Conservation (phyloP, 495 filamentous ascomycete genomes). For the Hyaloscypha hepaticicola region DNA sequence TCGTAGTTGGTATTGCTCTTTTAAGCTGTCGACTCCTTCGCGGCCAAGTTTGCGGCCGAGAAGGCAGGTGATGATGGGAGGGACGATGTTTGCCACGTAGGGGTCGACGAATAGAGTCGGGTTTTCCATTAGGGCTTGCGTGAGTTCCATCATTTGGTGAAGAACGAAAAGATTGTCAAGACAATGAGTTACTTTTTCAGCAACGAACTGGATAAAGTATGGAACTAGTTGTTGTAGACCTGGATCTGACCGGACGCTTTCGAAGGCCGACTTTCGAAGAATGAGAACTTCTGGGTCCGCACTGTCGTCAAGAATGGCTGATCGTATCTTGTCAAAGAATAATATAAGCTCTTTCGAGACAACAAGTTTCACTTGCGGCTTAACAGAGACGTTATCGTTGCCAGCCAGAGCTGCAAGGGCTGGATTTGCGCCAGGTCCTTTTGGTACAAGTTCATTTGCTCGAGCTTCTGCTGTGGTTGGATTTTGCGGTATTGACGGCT, state of each 20-base stretch:
- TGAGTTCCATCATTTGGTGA: slow-evolving; percentile 86
- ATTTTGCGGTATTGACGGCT: slow-evolving; percentile 94
- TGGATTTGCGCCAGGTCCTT: slow-evolving; percentile 81
- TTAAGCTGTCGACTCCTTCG: slow-evolving; percentile 36
- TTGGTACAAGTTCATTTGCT: slow-evolving; percentile 79
- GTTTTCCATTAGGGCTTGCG: slow-evolving; percentile 80
- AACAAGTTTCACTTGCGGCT: slow-evolving; percentile 90
- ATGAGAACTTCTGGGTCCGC: slow-evolving; percentile 65
- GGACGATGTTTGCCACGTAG: slow-evolving; percentile 84
- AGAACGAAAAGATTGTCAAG: slow-evolving; percentile 84
- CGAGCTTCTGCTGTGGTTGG: slow-evolving; percentile 78
- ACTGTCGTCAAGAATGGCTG: slow-evolving; percentile 77
- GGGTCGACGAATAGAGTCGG: slow-evolving; percentile 80
- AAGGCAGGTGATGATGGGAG: slow-evolving; percentile 86
- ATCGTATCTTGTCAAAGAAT: slow-evolving; percentile 94
- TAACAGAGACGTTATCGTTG: slow-evolving; percentile 75
- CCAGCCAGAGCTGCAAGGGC: slow-evolving; percentile 79
- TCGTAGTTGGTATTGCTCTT: slow-evolving; percentile 76
- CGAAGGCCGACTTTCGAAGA: slow-evolving; percentile 80
- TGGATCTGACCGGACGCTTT: slow-evolving; percentile 78
- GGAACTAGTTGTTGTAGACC: slow-evolving; percentile 92
- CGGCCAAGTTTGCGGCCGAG: slow-evolving; percentile 79
- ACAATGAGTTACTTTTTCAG: slow-evolving; percentile 89
- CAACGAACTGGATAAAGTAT: slow-evolving; percentile 92
- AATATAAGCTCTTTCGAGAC: slow-evolving; percentile 91